These are phyloP conservation scores for Phoma sp. DNA, from an alignment of 2,329 filamentous ascomycete genomes.

Conservation along the genomic window DNA sequence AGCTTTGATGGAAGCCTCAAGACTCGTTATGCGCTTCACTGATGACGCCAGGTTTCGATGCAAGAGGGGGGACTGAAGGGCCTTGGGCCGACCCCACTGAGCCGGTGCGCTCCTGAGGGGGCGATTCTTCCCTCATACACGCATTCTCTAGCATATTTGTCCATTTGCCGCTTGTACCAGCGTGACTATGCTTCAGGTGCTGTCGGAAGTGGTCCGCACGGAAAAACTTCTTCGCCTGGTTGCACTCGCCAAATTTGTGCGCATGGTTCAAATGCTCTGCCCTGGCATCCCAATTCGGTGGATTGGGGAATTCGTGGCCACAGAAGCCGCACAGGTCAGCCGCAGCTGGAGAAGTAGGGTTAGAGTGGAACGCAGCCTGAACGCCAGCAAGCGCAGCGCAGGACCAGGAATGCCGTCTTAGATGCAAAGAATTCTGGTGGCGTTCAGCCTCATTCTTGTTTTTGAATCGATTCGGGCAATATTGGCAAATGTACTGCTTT, in stretches of 20 bases:
- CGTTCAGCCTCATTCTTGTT: constrained; percentile 98
- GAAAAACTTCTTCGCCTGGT: constrained; percentile 97
- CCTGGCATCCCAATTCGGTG: constrained; percentile 86
- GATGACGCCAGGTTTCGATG: constrained; percentile 46
- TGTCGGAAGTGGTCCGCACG: constrained; percentile 97
- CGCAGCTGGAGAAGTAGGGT: constrained; percentile 63
- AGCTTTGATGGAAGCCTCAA: constrained; percentile 29
- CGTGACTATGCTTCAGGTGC: constrained; percentile 96
- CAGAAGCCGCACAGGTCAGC: constrained; percentile 93
- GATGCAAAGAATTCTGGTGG: constrained; percentile 92
- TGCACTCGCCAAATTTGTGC: constrained; percentile 98
- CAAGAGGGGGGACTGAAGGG: constrained; percentile 32
- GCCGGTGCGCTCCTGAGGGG: constrained; percentile 53
- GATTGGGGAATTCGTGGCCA: constrained; percentile 87
- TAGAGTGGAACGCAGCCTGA: constrained; percentile 86
- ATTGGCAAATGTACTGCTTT: constrained; percentile 93
- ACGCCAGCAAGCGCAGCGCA: constrained; percentile 80
- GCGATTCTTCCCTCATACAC: constrained; percentile 90
- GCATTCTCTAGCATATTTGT: constrained; percentile 97
- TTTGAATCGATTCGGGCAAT: constrained; percentile 94
- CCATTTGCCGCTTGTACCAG: constrained; percentile 96
- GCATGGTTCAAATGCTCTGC: constrained; percentile 86
- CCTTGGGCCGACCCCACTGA: constrained; percentile 40
- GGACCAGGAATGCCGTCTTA: constrained; percentile 94
- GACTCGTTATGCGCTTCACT: constrained; percentile 49